Percentiles rank a stretch among this genome's conserved stretches.
phyloP scores from a whole-genome alignment of 805 yeast genomes.

The Ogataea glucozyma region DNA sequence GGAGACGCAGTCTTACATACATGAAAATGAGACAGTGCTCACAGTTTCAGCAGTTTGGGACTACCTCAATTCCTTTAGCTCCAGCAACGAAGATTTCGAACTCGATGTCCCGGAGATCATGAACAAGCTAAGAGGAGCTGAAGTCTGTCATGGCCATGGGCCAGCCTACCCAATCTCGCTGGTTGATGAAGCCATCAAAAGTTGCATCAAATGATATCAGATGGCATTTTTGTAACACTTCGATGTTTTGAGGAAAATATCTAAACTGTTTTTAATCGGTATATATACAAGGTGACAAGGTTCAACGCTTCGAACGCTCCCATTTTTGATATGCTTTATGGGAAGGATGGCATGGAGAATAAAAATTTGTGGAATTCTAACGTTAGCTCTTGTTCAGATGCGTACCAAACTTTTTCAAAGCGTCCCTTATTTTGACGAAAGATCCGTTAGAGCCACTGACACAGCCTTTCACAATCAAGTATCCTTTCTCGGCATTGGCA shows the following conservation, averaged over 20 bases:
- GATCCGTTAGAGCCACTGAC: slow-evolving; percentile 87
- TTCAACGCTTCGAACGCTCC: slow-evolving; percentile 2
- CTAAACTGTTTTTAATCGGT: slow-evolving; percentile 5
- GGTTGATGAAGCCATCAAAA: slow-evolving; percentile 41
- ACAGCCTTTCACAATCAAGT: slow-evolving; percentile 81
- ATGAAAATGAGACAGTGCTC: slow-evolving; percentile 47
- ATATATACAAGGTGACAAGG: slow-evolving; percentile 6
- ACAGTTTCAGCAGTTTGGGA: slow-evolving; percentile 87
- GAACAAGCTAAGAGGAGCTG: slow-evolving; percentile 61
- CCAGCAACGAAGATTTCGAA: slow-evolving; percentile 46
- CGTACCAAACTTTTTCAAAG: slow-evolving; percentile 50
- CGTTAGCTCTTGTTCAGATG: slow-evolving; percentile 27
- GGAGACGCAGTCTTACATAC: slow-evolving; percentile 20
- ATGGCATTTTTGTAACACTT: background rate
- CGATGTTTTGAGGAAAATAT: slow-evolving; percentile 11
- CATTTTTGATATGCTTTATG: no score
- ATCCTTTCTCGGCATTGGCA: slow-evolving; percentile 78
- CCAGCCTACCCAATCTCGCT: slow-evolving; percentile 57
- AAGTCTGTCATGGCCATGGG: slow-evolving; percentile 78
- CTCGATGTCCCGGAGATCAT: slow-evolving; percentile 62
- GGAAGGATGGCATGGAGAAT: no score
- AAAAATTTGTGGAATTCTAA: no score
- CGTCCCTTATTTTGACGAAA: slow-evolving; percentile 74
- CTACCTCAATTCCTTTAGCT: slow-evolving; percentile 53
- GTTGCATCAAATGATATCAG: slow-evolving; percentile 6